A percentile compares a stretch with the other conserved stretches of the same genome.
Conservation (phyloP, 2,329 filamentous ascomycete genomes). For the Trichoderma sp. region DNA sequence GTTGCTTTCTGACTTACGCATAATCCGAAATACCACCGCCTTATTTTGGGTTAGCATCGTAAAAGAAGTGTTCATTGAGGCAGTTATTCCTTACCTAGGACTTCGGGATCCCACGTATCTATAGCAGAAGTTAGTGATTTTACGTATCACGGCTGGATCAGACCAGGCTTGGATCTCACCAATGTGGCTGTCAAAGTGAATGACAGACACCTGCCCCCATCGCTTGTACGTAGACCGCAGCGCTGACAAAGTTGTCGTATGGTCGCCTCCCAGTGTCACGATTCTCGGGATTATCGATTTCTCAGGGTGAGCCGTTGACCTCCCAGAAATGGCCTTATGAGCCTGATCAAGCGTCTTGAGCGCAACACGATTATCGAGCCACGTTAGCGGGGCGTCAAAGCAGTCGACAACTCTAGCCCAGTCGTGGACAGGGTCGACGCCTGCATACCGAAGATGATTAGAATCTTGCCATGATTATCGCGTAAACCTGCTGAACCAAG, state of each 20-base stretch:
- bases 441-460: background rate
- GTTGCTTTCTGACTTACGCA: conserved; percentile 9
- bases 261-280: conserved; percentile 68
- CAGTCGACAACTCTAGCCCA: conserved; percentile 81
- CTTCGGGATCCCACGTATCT: conserved; percentile 27
- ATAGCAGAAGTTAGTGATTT: background rate
- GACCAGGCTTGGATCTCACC: conserved; percentile 3
- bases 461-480: background rate
- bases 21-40: conserved; percentile 27
- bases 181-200: conserved; percentile 67
- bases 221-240: conserved; percentile 60
- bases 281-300: conserved; percentile 34
- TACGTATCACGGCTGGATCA: background rate
- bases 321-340: conserved; percentile 23
- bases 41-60: background rate
- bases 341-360: conserved; percentile 27
- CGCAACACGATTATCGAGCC: conserved; percentile 27
- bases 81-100: conserved; percentile 20
- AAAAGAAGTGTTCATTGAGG: background rate
- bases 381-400: conserved; percentile 53
- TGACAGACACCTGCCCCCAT: conserved; percentile 61
- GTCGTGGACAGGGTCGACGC: conserved; percentile 24
- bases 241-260: conserved; percentile 64
- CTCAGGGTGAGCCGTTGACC: conserved; percentile 20
- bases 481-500: no score